Base-by-base conservation (phyloP, 1,284 basidiomycete genomes). In the Ceraceosorus guamensis region DNA sequence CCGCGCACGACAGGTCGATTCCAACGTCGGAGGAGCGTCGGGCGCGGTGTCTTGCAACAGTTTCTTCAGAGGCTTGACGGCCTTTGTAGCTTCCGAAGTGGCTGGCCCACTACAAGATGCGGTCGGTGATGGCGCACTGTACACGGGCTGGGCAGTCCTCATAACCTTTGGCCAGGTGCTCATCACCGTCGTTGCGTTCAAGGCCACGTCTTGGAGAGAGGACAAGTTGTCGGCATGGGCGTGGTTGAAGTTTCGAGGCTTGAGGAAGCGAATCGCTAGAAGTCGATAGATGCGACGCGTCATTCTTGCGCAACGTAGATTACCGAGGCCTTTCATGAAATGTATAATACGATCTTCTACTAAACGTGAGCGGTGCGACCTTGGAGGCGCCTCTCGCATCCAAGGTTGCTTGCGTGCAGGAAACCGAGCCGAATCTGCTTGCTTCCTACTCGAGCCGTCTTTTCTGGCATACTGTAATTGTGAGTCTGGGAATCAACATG, bases 21-120 rank as follows among this genome's bases (percentile, higher is more conserved):
- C 86, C 3, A 89, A 89, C 68, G 78, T 79, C 3, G 88, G 88
- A 5, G 81, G 86, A 16, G 85, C 85, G 0, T 83, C 84, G 1
- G 83, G 82, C 13, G 86, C 85, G 2, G 83, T 87, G 5, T 73
- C 87, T 0, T 77, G 80, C 14, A 89, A 89, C 71, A 86, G 85
- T 59, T 80, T 78, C 31, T 86, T 86, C 75, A 81, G 87, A 43
- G 87, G 88, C 0, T 49, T 84, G 2, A 79, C 82, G 3, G 88
- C 86, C 13, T 86, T 89, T 62, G 77, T 86, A 11, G 84, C 84
- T 4, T 82, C 83, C 2, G 87, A 89, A 70, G 76, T 85, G 13
- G 84, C 83, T 0, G 83, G 84, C 0, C 85, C 85, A 0, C 71
- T 87, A 31, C 83, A 86, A 79, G 84, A 57, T 24, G 35, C 35